Evolutionary conservation across 2,329 filamentous ascomycete species (phyloP).

Genomic region (Cladosporium austrohemisphaericum): DNA sequence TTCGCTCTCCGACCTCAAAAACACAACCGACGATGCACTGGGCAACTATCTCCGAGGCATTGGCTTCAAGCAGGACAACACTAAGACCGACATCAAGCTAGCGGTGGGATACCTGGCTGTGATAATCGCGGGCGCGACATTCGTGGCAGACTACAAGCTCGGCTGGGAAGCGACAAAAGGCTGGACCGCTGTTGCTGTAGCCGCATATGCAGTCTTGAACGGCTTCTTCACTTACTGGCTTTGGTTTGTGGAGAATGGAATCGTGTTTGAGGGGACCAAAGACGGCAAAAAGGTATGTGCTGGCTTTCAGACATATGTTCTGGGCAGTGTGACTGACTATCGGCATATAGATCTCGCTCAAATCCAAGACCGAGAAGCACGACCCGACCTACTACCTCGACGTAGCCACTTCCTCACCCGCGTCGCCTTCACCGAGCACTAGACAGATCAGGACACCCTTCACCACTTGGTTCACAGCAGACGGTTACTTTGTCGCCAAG

Average conservation of each 20-base stretch:
- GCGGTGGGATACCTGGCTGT: constrained; percentile 80
- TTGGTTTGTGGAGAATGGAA: constrained; percentile 73
- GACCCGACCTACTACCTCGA: constrained; percentile 75
- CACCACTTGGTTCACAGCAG: constrained; percentile 66
- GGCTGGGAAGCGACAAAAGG: constrained; percentile 84
- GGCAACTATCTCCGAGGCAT: constrained; percentile 89
- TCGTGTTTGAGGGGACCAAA: constrained; percentile 72
- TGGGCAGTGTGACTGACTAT: too few species aligned
- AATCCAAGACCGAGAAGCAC: constrained; percentile 71
- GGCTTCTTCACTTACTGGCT: constrained; percentile 78
- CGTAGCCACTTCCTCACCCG: constrained; percentile 45
- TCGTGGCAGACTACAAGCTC: constrained; percentile 85
- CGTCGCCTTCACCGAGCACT: constrained; percentile 22
- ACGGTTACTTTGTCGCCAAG: constrained; percentile 69
- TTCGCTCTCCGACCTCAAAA: constrained; percentile 74
- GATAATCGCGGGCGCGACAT: constrained; percentile 73
- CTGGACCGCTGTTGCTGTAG: constrained; percentile 76
- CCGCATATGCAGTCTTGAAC: constrained; percentile 75
- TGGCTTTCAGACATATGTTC: too few species aligned
- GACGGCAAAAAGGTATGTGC: constrained; percentile 62
- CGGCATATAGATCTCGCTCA: constrained; percentile 74
- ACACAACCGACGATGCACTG: constrained; percentile 91
- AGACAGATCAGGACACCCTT: constrained; percentile 62
- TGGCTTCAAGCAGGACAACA: constrained; percentile 77
- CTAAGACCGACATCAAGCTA: constrained; percentile 76